These are phyloP conservation scores for Coemansia sp. DNA, from an alignment of 192 early-diverging fungal genomes.

Conservation along the genomic window DNA sequence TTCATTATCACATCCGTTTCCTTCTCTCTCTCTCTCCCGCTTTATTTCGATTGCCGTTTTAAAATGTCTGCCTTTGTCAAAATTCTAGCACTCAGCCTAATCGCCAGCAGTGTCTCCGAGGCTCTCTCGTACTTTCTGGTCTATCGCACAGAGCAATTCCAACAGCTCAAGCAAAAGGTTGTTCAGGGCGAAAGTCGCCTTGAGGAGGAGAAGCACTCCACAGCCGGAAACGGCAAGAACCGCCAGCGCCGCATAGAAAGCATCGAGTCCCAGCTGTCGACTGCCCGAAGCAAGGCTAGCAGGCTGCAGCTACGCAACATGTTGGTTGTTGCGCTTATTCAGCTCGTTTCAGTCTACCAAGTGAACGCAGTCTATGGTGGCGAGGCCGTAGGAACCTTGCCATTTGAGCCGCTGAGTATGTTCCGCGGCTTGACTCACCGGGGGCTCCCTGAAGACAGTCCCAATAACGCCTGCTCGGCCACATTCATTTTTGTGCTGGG, in stretches of 20 bases:
- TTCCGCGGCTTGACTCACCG: slow-evolving; percentile 52
- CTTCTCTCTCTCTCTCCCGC: background rate
- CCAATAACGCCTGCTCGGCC: slow-evolving; percentile 49
- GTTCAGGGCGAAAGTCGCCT: slow-evolving; percentile 42
- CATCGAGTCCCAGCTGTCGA: slow-evolving; percentile 45
- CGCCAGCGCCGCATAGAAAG: slow-evolving; percentile 53
- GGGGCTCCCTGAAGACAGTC: slow-evolving; percentile 46
- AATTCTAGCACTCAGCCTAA: slow-evolving; percentile 39
- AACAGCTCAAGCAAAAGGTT: slow-evolving; percentile 49
- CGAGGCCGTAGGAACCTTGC: slow-evolving; percentile 35
- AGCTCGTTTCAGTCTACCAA: slow-evolving; percentile 42
- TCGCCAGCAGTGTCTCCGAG: slow-evolving; percentile 43
- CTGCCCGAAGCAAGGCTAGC: slow-evolving; percentile 47
- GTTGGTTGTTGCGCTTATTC: slow-evolving; percentile 46
- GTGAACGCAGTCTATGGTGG: slow-evolving; percentile 37
- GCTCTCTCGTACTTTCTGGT: slow-evolving; percentile 51
- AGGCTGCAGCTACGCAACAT: slow-evolving; percentile 49
- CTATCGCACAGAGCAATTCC: slow-evolving; percentile 48
- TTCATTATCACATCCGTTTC: background rate
- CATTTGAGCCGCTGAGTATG: slow-evolving; percentile 48
- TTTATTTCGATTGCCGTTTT: background rate
- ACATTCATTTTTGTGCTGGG: slow-evolving; percentile 58
- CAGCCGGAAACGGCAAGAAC: slow-evolving; percentile 33
- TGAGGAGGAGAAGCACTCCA: slow-evolving; percentile 33
- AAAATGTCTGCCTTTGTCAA: slow-evolving; percentile 41